Conservation (phyloP, 1,284 basidiomycete species). For the Sporisorium sorghi region DNA sequence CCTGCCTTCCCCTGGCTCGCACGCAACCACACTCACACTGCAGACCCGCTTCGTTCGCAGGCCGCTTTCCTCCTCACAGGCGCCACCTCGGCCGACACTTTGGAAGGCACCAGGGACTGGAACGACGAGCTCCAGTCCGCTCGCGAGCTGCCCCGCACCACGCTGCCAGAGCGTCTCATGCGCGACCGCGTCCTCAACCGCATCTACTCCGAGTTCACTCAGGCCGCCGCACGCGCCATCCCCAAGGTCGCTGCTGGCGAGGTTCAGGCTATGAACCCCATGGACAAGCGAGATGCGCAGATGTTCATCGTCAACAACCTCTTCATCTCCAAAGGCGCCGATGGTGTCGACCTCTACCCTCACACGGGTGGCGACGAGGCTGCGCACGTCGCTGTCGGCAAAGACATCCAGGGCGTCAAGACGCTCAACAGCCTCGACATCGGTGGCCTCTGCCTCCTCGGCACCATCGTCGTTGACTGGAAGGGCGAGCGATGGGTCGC, state of each 20-base stretch:
- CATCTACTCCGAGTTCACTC: conserved; percentile 73
- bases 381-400: conserved; percentile 73
- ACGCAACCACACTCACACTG: conserved; percentile 64
- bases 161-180: conserved; percentile 73
- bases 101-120: conserved; percentile 75
- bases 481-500: conserved; percentile 75
- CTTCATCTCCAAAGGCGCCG: conserved; percentile 74
- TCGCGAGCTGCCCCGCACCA: conserved; percentile 72
- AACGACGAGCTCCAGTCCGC: conserved; percentile 75
- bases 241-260: conserved; percentile 73
- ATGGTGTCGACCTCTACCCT: conserved; percentile 73
- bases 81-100: conserved; percentile 71
- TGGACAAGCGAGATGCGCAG: conserved; percentile 73
- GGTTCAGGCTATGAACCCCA: conserved; percentile 74
- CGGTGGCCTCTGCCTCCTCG: conserved; percentile 69
- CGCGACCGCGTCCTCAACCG: conserved; percentile 74
- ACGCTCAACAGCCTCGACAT: conserved; percentile 73
- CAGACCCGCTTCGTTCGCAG: conserved; percentile 74
- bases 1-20: conserved; percentile 74
- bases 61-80: conserved; percentile 74
- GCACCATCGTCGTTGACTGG: conserved; percentile 74
- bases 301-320: conserved; percentile 75
- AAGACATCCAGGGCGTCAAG: conserved; percentile 74
- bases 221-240: conserved; percentile 73
- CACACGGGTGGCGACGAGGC: conserved; percentile 75